Percentiles rank a stretch among this genome's conserved stretches.
phyloP scores from a whole-genome alignment of 345 rosid genomes.

The Rhizophora mangle region DNA sequence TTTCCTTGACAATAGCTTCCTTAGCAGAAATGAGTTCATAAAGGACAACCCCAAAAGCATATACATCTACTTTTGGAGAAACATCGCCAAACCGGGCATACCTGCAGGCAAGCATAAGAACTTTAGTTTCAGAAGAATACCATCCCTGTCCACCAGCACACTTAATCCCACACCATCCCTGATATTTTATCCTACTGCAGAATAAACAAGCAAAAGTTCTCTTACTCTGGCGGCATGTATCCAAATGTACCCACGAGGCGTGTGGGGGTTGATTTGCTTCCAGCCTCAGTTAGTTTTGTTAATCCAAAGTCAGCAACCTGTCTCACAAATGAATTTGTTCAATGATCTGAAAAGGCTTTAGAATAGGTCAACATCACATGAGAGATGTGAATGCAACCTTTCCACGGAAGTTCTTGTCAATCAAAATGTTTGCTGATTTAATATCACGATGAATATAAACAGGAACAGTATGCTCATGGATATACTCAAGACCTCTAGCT shows the following conservation, averaged over 20 bases:
- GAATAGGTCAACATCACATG: conserved; percentile 5
- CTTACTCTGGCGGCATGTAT: conserved; percentile 99
- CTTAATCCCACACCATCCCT: too few relatives aligned
- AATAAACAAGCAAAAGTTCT: neutral
- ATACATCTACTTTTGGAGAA: conserved; percentile 90
- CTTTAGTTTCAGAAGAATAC: too few relatives aligned
- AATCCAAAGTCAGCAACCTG: conserved; percentile 99
- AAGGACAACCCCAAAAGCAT: conserved; percentile 93
- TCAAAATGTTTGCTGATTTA: conserved; percentile 90
- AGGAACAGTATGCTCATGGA: conserved; percentile 96
- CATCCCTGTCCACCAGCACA: too few relatives aligned
- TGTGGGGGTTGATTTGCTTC: conserved; percentile 57
- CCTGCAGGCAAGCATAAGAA: conserved; percentile 31
- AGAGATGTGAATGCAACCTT: conserved; percentile 48
- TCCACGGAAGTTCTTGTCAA: conserved; percentile 77
- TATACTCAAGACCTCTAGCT: conserved; percentile 97
- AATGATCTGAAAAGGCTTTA: conserved; percentile 6
- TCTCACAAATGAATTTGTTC: conserved; percentile 19
- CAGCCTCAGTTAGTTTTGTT: conserved; percentile 85
- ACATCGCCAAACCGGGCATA: conserved; percentile 83
- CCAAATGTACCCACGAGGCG: conserved; percentile 97
- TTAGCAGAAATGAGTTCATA: conserved; percentile 92
- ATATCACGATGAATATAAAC: conserved; percentile 97
- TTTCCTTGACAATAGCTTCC: conserved; percentile 76
- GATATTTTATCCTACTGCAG: neutral